Conservation (phyloP, 208 protist genomes). For the Crithidia brevicula region DNA sequence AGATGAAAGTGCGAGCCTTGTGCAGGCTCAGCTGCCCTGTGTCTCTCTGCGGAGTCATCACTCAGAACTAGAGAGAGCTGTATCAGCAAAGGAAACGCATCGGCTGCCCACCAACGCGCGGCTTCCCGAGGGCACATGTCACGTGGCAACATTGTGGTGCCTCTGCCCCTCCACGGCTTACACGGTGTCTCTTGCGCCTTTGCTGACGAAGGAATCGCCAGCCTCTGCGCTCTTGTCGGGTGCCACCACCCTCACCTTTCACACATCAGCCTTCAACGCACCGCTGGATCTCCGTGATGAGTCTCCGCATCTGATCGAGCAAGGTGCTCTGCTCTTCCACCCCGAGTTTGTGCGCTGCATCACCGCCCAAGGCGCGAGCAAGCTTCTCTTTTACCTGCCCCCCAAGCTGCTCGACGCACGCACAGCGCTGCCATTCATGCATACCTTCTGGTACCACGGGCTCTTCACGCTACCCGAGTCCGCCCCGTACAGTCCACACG, state of each 20-base stretch:
- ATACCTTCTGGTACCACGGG: slow-evolving; percentile 54
- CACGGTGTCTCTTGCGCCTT: slow-evolving; percentile 4
- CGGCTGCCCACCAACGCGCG: not conserved
- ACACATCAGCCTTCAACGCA: not conserved
- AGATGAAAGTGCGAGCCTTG: not conserved
- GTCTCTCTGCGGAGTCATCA: not conserved
- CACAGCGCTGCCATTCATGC: slow-evolving; percentile 25
- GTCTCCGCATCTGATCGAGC: slow-evolving; percentile 14
- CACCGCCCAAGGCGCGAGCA: slow-evolving; percentile 28
- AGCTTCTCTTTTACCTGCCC: slow-evolving; percentile 39
- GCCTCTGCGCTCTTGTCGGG: not conserved
- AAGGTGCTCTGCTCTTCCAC: slow-evolving; percentile 29
- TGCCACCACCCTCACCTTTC: not conserved
- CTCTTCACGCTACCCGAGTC: slow-evolving; percentile 60
- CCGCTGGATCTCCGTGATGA: slow-evolving; percentile 12
- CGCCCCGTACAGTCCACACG: slow-evolving; percentile 4
- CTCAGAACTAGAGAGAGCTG: not conserved
- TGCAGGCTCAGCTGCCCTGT: slow-evolving; percentile 16
- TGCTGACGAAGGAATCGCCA: not conserved
- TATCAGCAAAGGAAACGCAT: not conserved
- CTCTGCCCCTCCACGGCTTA: slow-evolving; percentile 26
- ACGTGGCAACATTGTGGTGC: slow-evolving; percentile 38
- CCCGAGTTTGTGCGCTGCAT: slow-evolving; percentile 57
- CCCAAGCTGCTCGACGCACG: slow-evolving; percentile 15
- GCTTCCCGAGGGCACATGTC: not conserved